These are phyloP conservation scores for Neopestalotiopsis sp. DNA, from an alignment of 2,329 filamentous ascomycete species.

Conservation along the genomic window DNA sequence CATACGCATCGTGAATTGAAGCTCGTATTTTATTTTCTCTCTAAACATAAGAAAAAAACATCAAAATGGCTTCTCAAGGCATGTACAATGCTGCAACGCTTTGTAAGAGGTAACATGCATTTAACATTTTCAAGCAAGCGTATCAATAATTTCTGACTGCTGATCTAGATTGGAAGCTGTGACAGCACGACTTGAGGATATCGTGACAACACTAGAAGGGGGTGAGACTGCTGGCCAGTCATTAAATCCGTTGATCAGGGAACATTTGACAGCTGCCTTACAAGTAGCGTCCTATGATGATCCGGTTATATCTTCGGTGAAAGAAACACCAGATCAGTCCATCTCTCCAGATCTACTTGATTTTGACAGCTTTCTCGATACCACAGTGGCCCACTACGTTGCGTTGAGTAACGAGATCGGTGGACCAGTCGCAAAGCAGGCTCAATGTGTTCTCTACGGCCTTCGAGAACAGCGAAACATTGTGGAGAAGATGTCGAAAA, in stretches of 20 bases:
- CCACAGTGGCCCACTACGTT: conserved; percentile 5
- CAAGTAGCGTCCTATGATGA: neutral
- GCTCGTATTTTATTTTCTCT: neutral
- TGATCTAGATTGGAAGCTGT: conserved; percentile 11
- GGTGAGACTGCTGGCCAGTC: neutral
- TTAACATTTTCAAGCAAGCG: neutral
- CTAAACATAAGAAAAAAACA: neutral
- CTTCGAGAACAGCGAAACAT: conserved; percentile 11
- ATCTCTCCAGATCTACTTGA: neutral
- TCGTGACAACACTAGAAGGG: neutral
- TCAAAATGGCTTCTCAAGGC: neutral
- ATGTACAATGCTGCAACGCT: neutral
- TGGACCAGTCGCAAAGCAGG: conserved; percentile 13
- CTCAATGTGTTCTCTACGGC: neutral
- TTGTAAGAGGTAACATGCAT: neutral
- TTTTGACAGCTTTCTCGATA: conserved; percentile 10
- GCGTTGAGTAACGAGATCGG: conserved; percentile 11
- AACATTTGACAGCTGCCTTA: neutral
- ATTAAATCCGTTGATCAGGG: neutral
- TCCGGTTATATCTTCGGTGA: too few relatives aligned
- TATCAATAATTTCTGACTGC: neutral
- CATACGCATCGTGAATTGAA: neutral
- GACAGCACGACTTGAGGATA: conserved; percentile 6
- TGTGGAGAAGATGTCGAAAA: neutral
- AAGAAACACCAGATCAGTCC: neutral